A percentile compares a stretch with the other conserved stretches of the same genome.
These are phyloP conservation scores for Zea luxurians DNA, from an alignment of 176 grass and related monocot species.

Conservation along the genomic window DNA sequence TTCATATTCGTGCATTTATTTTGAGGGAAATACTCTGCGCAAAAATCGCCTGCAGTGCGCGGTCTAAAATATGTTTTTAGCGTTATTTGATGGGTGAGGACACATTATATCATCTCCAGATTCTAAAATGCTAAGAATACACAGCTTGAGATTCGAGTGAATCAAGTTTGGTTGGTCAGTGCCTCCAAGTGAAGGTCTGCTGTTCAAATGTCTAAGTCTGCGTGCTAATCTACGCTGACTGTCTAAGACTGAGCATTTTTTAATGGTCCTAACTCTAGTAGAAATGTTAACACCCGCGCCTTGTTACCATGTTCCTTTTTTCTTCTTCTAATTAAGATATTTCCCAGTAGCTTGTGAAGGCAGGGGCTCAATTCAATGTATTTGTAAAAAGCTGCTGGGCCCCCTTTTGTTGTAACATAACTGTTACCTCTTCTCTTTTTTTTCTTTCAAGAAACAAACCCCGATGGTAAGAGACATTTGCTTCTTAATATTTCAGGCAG, in stretches of 20 bases:
- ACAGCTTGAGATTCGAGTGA: neutral
- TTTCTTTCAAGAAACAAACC: neutral
- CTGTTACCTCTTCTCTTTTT: neutral
- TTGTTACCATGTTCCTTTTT: neutral
- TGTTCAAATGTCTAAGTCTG: constrained; percentile 17
- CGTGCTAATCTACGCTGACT: neutral
- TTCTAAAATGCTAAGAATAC: constrained; percentile 21
- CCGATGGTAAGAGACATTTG: neutral
- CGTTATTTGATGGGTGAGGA: constrained; percentile 3
- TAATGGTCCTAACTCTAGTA: constrained; percentile 7
- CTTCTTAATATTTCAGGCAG: constrained; percentile 65
- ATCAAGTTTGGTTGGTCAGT: constrained; percentile 1
- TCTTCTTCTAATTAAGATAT: too few species aligned
- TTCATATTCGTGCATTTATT: constrained; percentile 1
- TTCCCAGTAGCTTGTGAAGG: too few species aligned
- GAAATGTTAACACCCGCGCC: neutral
- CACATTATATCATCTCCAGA: neutral
- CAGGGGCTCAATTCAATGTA: neutral
- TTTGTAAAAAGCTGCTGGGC: neutral
- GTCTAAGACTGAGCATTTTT: constrained; percentile 16
- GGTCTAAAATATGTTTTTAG: constrained; percentile 1
- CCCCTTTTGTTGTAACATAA: neutral
- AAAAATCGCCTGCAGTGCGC: neutral
- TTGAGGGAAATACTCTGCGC: neutral
- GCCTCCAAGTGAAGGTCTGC: constrained; percentile 6